Evolutionary conservation across 805 yeast genomes (phyloP), one percentile per base, ranked within the genome.

Genomic region (Ogataea minuta): DNA sequence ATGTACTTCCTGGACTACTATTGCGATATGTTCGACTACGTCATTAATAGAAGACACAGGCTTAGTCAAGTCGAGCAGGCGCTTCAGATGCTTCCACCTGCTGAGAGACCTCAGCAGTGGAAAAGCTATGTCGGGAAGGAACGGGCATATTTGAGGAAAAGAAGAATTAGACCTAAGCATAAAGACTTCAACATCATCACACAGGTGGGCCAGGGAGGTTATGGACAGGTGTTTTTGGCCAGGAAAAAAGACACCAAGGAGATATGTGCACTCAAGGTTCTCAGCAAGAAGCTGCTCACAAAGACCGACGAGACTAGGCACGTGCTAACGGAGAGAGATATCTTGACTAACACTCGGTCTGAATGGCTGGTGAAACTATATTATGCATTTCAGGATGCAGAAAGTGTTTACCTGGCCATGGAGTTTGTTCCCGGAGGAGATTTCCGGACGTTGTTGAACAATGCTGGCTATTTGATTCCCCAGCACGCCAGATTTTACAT

Each of bases 351-450:
- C 26, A 88, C 97, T 2, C 76, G 96, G 60, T 80, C 91, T 34
- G 96, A 89, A 44, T 93, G 99, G 99, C 71, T 93, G 26, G 99
- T 93, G 28, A 89, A 89, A 63, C 71, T 93, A 35, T 72, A 88
- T 43, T 93, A 93, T 60, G 96, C 98, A 2, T 93, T 93, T 67
- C 99, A 93, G 63, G 98, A 93, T 64, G 64, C 81, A 0, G 90
- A 85, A 46, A 85, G 84, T 56, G 85, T 93, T 21, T 93, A 87
- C 54, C 71, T 93, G 56, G 99, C 99, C 2, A 93, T 93, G 99
- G 99, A 93, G 62, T 93, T 86, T 63, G 99, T 93, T n/a, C 97
- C 99, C 7, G 99, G 99, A 43, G 99, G 99, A 38, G 99, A 93
- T 60, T 93, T 87, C 69, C 81, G 99, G 59, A 93, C 99, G 0